phyloP scores from a whole-genome alignment of 1,284 basidiomycete genomes.

The Pterula multifida region DNA sequence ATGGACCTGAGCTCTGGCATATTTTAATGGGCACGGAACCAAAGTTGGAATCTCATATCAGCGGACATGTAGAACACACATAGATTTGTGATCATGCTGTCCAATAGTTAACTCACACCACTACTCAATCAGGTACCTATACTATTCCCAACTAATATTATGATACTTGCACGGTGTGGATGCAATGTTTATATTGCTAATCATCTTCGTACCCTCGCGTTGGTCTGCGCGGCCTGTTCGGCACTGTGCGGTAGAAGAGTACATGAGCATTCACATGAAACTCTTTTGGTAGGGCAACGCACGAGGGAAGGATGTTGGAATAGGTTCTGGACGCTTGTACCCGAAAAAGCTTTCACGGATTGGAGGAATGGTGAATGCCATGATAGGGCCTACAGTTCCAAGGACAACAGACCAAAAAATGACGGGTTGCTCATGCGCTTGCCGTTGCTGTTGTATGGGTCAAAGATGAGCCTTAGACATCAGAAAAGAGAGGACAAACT shows the following conservation, averaged over 20 bases:
- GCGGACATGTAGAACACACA: no score
- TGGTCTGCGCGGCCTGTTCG: constrained; percentile 24
- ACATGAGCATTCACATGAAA: background rate
- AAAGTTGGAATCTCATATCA: background rate
- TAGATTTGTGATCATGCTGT: no score
- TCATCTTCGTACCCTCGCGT: constrained; percentile 33
- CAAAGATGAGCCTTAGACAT: background rate
- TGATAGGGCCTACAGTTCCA: constrained; percentile 66
- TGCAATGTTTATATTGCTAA: constrained; percentile 10
- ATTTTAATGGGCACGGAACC: constrained; percentile 20
- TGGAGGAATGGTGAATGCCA: constrained; percentile 70
- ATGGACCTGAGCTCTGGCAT: constrained; percentile 52
- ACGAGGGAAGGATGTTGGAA: constrained; percentile 85
- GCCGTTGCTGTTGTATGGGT: constrained; percentile 36
- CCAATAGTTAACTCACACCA: no score
- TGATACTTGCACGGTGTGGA: background rate
- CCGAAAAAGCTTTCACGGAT: constrained; percentile 64
- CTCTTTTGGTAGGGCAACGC: constrained; percentile 21
- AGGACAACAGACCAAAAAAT: constrained; percentile 82
- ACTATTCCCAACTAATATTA: background rate
- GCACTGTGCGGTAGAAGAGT: constrained; percentile 12
- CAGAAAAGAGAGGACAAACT: constrained; percentile 16
- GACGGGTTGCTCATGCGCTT: constrained; percentile 87
- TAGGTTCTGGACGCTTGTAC: constrained; percentile 60
- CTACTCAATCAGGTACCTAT: background rate